A percentile compares a stretch with the other conserved stretches of the same genome.
Evolutionary conservation across 129 eudicot genomes (phyloP).

Genomic region (sunflower (Helianthus annuus)): DNA sequence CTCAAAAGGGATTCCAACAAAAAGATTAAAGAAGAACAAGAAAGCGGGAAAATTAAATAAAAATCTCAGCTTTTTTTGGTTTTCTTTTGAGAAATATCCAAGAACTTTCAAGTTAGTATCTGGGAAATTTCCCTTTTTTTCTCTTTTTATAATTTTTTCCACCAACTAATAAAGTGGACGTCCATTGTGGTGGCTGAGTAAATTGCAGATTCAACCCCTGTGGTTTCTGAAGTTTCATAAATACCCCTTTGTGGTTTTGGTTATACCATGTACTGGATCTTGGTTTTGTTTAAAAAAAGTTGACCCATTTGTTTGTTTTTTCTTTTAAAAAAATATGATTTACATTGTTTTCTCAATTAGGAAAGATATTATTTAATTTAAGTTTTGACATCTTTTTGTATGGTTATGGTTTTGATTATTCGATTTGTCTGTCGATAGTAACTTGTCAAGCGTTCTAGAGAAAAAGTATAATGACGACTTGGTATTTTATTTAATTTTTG

Average conservation of each 20-base stretch:
- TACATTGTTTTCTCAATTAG: background rate
- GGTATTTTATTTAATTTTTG: too few relatives aligned
- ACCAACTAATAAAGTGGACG: slow-evolving; percentile 25
- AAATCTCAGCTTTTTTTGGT: slow-evolving; percentile 15
- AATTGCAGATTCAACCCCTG: slow-evolving; percentile 14
- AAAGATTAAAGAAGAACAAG: slow-evolving; percentile 16
- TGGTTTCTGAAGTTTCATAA: slow-evolving; percentile 7
- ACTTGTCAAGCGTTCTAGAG: background rate
- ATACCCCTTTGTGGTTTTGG: slow-evolving; percentile 25
- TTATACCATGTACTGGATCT: background rate
- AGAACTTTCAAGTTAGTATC: slow-evolving; percentile 54
- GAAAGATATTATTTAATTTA: background rate
- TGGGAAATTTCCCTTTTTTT: slow-evolving; percentile 31
- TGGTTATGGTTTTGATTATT: background rate
- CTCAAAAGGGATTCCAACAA: slow-evolving; percentile 25
- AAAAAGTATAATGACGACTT: too few relatives aligned
- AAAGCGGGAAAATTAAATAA: slow-evolving; percentile 61
- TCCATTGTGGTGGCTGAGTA: slow-evolving; percentile 48
- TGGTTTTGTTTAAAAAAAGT: slow-evolving; percentile 6
- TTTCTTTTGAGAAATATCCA: slow-evolving; percentile 40
- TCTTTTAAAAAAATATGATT: background rate
- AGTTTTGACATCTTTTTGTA: too few relatives aligned
- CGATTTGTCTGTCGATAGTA: background rate
- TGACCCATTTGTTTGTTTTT: background rate
- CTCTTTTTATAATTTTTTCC: slow-evolving; percentile 22